Evolutionary conservation across 208 protist genomes (phyloP).

Genomic region (Porcisia hertigi): DNA sequence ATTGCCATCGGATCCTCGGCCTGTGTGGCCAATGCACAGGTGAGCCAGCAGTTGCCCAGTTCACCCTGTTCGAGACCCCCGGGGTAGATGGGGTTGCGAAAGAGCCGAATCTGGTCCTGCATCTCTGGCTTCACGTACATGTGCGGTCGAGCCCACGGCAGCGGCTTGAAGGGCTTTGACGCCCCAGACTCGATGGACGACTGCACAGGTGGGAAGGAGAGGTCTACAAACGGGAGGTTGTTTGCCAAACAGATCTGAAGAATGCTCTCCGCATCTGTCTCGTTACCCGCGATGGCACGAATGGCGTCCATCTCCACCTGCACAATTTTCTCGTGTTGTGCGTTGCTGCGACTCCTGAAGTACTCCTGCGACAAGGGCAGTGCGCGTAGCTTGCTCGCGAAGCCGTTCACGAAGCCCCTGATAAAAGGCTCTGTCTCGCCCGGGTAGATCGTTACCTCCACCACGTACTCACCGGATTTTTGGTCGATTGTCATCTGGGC

Average conservation of each 20-base stretch:
- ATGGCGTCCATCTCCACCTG: slow-evolving; percentile 64
- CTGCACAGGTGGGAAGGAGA: slow-evolving; percentile 74
- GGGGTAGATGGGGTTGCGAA: slow-evolving; percentile 67
- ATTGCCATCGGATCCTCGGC: slow-evolving; percentile 53
- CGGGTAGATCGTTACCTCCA: slow-evolving; percentile 71
- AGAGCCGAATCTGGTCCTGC: slow-evolving; percentile 76
- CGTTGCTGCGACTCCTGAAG: slow-evolving; percentile 38
- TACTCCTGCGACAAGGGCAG: slow-evolving; percentile 75
- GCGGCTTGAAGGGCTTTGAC: slow-evolving; percentile 40
- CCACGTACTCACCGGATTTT: slow-evolving; percentile 50
- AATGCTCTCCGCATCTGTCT: slow-evolving; percentile 45
- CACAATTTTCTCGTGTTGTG: slow-evolving; percentile 41
- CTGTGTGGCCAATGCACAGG: slow-evolving; percentile 76
- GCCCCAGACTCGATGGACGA: slow-evolving; percentile 46
- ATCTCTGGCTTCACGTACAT: slow-evolving; percentile 65
- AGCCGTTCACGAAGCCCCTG: slow-evolving; percentile 85
- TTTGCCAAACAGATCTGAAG: slow-evolving; percentile 58
- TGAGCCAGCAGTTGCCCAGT: slow-evolving; percentile 86
- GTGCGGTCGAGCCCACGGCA: slow-evolving; percentile 74
- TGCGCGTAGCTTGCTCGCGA: slow-evolving; percentile 72
- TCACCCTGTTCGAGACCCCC: slow-evolving; percentile 72
- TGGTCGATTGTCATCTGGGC: slow-evolving; percentile 42
- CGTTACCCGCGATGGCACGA: slow-evolving; percentile 41
- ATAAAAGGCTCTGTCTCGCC: slow-evolving; percentile 81
- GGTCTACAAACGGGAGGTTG: slow-evolving; percentile 73